Evolutionary conservation across 2,329 filamentous ascomycete genomes (phyloP).

Genomic region (Myriosclerotinia duriaeana): DNA sequence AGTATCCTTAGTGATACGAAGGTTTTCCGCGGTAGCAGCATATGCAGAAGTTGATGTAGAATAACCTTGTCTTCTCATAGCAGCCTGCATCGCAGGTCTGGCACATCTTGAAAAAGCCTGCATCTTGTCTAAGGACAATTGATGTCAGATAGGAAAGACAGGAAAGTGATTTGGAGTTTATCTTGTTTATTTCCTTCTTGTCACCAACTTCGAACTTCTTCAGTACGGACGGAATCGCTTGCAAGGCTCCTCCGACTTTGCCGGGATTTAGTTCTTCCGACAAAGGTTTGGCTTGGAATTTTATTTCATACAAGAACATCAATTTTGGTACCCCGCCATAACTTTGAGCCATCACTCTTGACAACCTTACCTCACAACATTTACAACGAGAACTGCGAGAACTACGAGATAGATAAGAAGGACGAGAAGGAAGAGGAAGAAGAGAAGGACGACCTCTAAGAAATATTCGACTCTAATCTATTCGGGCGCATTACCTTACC

Average conservation of each 20-base stretch:
- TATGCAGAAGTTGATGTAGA: slow-evolving; percentile 70
- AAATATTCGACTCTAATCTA: background rate
- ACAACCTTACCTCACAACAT: background rate
- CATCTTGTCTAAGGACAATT: slow-evolving; percentile 58
- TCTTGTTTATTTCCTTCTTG: slow-evolving; percentile 25
- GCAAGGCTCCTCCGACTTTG: slow-evolving; percentile 13
- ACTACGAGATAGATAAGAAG: background rate
- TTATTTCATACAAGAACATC: slow-evolving; percentile 16
- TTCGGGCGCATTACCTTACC: background rate
- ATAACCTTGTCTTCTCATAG: slow-evolving; percentile 73
- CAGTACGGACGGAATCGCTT: slow-evolving; percentile 23
- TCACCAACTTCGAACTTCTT: slow-evolving; percentile 17
- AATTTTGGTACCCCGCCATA: slow-evolving; percentile 16
- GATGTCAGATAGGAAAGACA: slow-evolving; percentile 33
- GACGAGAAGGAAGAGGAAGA: background rate
- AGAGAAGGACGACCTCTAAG: background rate
- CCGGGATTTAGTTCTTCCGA: slow-evolving; percentile 14
- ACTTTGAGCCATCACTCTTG: background rate
- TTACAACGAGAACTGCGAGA: background rate
- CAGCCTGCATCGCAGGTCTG: slow-evolving; percentile 65
- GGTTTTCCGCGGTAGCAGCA: slow-evolving; percentile 73
- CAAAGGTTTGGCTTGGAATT: background rate
- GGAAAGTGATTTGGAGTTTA: slow-evolving; percentile 27
- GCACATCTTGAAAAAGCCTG: slow-evolving; percentile 78
- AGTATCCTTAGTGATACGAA: slow-evolving; percentile 89